A percentile compares a stretch with the other conserved stretches of the same genome.
These are phyloP conservation scores for Hordeum pubiflorum DNA, from an alignment of 202 grass and related monocot genomes.

Conservation along the genomic window DNA sequence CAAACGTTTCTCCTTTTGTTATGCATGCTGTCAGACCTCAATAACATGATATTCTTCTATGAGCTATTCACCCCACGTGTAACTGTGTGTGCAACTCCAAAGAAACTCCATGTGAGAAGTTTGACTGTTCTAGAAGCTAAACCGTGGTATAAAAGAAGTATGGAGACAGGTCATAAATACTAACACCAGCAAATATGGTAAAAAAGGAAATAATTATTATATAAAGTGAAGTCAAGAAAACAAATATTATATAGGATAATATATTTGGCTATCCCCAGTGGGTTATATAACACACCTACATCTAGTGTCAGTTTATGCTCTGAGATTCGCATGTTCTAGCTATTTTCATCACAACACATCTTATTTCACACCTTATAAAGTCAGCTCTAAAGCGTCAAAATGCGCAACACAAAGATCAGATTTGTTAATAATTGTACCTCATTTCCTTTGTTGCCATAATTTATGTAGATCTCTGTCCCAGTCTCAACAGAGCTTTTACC, in stretches of 20 bases:
- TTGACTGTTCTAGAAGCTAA: not conserved
- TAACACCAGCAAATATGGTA: not conserved
- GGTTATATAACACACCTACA: not conserved
- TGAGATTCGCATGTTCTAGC: not conserved
- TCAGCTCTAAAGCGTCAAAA: not conserved
- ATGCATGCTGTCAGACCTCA: not conserved
- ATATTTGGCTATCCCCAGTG: not conserved
- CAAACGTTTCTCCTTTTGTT: not conserved
- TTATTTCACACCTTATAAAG: not conserved
- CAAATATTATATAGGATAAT: not conserved
- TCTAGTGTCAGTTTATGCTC: not conserved
- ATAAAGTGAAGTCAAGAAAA: not conserved
- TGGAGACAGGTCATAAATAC: not conserved
- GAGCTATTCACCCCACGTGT: not conserved
- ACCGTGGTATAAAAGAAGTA: not conserved
- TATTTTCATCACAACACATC: not conserved
- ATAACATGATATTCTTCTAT: not conserved
- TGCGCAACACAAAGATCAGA: not conserved
- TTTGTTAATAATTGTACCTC: conserved; percentile 46
- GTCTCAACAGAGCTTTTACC: conserved; percentile 43
- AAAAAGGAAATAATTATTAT: not conserved
- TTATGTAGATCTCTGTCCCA: conserved; percentile 84
- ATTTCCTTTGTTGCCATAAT: conserved; percentile 97
- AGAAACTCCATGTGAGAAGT: not conserved
- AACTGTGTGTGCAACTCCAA: not conserved